Evolutionary conservation across 345 rosid genomes (phyloP).

Genomic region (Lepidium didymum): DNA sequence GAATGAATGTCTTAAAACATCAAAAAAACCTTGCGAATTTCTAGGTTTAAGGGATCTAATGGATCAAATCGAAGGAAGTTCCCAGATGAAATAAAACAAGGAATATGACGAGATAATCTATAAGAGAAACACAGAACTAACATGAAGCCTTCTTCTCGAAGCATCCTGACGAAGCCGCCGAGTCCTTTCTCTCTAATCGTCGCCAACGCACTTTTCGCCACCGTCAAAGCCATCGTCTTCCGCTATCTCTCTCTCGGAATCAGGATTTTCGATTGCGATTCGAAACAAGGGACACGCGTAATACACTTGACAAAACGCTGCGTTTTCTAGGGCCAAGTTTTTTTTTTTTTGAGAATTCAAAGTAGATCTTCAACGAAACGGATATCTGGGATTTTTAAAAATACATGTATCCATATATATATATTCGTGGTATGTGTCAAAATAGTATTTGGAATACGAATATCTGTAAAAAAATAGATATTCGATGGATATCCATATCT

Average conservation of each 20-base stretch:
- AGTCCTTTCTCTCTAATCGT: constrained; percentile 70
- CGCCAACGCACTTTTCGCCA: constrained; percentile 58
- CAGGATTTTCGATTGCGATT: constrained; percentile 5
- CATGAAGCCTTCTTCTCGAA: constrained; percentile 74
- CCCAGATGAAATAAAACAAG: neutral
- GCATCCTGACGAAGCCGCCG: constrained; percentile 51
- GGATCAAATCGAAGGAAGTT: neutral
- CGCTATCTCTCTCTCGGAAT: neutral
- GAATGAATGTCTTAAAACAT: neutral
- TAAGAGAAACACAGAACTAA: constrained; percentile 20
- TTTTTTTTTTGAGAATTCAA: no score
- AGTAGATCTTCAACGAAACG: no score
- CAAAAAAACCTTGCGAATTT: neutral
- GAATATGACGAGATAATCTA: neutral
- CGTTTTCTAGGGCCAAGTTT: neutral
- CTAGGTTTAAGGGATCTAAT: constrained; percentile 6
- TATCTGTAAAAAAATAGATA: no score
- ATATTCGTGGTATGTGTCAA: no score
- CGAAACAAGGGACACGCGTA: neutral
- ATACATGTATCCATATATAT: no score
- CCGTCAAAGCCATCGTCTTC: constrained; percentile 62
- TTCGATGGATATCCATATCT: no score
- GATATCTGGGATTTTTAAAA: no score
- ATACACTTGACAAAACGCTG: neutral
- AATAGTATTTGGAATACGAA: no score